Evolutionary conservation across 139 green algal species (phyloP), one percentile per base, ranked within the genome.

Genomic region (Yamagishiella unicocca): DNA sequence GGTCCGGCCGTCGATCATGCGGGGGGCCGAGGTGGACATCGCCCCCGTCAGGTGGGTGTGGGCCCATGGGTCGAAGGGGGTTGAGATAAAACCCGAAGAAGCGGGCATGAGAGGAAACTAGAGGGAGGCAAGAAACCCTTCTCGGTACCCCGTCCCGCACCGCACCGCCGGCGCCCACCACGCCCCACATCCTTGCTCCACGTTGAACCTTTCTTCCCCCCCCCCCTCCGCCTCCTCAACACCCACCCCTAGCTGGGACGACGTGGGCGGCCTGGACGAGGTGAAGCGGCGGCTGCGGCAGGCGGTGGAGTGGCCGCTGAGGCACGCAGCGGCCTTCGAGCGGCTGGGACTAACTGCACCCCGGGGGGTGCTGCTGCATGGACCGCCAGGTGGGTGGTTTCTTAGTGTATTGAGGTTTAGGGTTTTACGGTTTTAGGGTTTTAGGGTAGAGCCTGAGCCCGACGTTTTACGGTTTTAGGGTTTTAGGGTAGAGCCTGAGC

Each of bases 281-380:
- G 91, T 97, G 17, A 99, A 99, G 92, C 78, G 82, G 46, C 89
- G 91, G 58, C 92, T 99, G 72, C 85, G 88, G 67, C 95, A 98
- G 85, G 94, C 93, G 17, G 94, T 97, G 61, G 94, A 97, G 76
- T 98, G 96, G 96, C 96, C 96, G 21, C 88, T 98, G 64, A 68
- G 84, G 66, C 93, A 96, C 75, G 78, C 90, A 25, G 90, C 88
- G 0, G 92, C 93, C 3, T 98, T 98, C 70, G 22, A 90, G 55
- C 91, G 95, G 4, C 91, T 98, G 62, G 94, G 95, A 14, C 90
- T 98, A 7, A 55, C 62, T 2, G 87, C 95, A 5, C 94, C 95
- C 2, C 89, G 95, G 0, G 96, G 96, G 3, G 93, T 98, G 62
- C 93, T 99, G 75, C 94, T 99, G 66, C 94, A 98, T 54, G 96